Percentiles rank a stretch among this genome's conserved stretches.
phyloP scores from a whole-genome alignment of 495 filamentous ascomycete genomes.

The Astrothelium subdiscretum region DNA sequence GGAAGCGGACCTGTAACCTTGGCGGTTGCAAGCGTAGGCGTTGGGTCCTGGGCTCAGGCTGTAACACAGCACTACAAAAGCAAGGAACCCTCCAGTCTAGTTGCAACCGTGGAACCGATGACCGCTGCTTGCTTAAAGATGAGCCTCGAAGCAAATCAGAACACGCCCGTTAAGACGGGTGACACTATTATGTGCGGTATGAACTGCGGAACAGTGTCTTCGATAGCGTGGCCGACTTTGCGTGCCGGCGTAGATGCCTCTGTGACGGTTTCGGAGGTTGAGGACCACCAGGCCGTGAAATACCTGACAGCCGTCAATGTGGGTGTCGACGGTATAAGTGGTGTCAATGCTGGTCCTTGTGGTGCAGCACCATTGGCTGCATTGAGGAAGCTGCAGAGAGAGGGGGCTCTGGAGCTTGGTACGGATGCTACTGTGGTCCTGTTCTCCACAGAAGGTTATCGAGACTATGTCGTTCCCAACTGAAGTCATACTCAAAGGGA shows the following conservation, averaged over 20 bases:
- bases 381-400: slow-evolving; percentile 30
- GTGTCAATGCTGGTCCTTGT: slow-evolving; percentile 50
- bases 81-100: slow-evolving; percentile 8
- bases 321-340: slow-evolving; percentile 10
- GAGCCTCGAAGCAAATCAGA: slow-evolving; percentile 35
- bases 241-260: slow-evolving; percentile 44
- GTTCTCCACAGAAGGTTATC: slow-evolving; percentile 29
- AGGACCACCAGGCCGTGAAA: slow-evolving; percentile 41
- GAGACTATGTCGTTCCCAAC: slow-evolving; percentile 20
- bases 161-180: slow-evolving; percentile 35
- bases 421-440: slow-evolving; percentile 41
- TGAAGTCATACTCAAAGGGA: background rate
- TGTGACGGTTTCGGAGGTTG: slow-evolving; percentile 43
- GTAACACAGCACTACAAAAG: slow-evolving; percentile 48
- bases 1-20: slow-evolving; percentile 25
- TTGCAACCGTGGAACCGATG: slow-evolving; percentile 52
- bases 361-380: slow-evolving; percentile 51
- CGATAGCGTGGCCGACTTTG: slow-evolving; percentile 48
- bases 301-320: slow-evolving; percentile 33
- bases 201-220: slow-evolving; percentile 56
- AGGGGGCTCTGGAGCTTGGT: slow-evolving; percentile 25
- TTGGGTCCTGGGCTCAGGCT: slow-evolving; percentile 53
- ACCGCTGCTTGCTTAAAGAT: slow-evolving; percentile 47
- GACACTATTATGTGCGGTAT: slow-evolving; percentile 57
- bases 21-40: slow-evolving; percentile 49